Evolutionary conservation across 257 asterid genomes (phyloP).

Genomic region (Capsicum pubescens): DNA sequence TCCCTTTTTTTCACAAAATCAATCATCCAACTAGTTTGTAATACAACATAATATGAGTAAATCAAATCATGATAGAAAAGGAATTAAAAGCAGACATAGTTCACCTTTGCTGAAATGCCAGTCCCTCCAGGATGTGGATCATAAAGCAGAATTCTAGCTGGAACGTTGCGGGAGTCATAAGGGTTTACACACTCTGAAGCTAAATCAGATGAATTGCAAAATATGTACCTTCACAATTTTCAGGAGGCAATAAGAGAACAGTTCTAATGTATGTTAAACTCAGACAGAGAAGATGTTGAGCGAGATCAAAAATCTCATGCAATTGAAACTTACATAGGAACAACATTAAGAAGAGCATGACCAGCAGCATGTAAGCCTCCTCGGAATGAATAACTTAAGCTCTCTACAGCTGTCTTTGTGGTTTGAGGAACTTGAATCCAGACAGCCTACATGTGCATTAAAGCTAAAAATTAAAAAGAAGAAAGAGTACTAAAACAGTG

Average conservation of each 20-base stretch:
- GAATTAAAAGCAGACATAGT: conserved; percentile 6
- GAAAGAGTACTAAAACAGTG: conserved; percentile 31
- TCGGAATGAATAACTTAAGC: conserved; percentile 59
- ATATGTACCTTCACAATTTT: conserved; percentile 64
- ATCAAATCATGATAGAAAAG: not conserved
- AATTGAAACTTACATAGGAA: conserved; percentile 75
- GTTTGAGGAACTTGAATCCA: conserved; percentile 93
- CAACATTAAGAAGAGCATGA: conserved; percentile 86
- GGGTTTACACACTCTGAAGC: conserved; percentile 94
- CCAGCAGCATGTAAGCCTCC: conserved; percentile 98
- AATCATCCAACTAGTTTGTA: not conserved
- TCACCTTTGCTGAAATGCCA: conserved; percentile 92
- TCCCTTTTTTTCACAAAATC: not conserved
- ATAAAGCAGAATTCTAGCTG: conserved; percentile 89
- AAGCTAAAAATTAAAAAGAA: conserved; percentile 26
- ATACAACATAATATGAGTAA: not conserved
- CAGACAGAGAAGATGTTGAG: conserved; percentile 18
- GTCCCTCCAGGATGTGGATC: conserved; percentile 98
- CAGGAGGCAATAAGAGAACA: conserved; percentile 36
- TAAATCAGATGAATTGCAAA: conserved; percentile 85
- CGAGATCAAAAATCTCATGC: conserved; percentile 1
- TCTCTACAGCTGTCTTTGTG: conserved; percentile 67
- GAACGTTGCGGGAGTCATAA: conserved; percentile 70
- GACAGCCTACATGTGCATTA: conserved; percentile 67
- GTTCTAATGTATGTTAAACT: not conserved